phyloP scores from a whole-genome alignment of 305 asterid species.

The Galium porrigens region DNA sequence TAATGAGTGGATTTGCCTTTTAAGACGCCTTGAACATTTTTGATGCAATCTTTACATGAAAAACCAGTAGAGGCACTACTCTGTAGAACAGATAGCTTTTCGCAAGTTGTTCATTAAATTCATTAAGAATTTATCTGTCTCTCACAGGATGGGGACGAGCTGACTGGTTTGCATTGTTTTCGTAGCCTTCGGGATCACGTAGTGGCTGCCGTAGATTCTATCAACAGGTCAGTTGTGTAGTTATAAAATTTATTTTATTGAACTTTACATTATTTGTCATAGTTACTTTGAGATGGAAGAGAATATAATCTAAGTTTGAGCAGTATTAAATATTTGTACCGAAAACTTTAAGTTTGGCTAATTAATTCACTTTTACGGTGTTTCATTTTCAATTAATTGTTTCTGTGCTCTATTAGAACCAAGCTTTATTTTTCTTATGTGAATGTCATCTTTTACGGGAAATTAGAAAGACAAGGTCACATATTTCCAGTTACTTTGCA shows the following conservation, averaged over 20 bases:
- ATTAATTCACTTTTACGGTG: background rate
- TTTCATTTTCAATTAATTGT: background rate
- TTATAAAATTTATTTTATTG: slow-evolving; percentile 13
- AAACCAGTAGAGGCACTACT: background rate
- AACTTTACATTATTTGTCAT: slow-evolving; percentile 33
- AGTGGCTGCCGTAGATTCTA: slow-evolving; percentile 64
- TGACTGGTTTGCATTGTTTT: slow-evolving; percentile 94
- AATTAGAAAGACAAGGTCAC: background rate
- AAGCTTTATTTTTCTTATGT: background rate
- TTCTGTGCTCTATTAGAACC: background rate
- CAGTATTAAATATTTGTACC: background rate
- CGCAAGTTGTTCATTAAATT: background rate
- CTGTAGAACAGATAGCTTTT: background rate
- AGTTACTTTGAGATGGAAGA: background rate
- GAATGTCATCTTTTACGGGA: background rate
- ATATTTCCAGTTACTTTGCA: background rate
- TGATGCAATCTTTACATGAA: background rate
- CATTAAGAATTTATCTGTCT: background rate
- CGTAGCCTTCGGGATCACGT: slow-evolving; percentile 87
- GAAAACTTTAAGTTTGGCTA: background rate
- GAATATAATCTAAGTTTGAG: background rate
- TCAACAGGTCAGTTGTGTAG: slow-evolving; percentile 63
- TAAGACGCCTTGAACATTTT: background rate
- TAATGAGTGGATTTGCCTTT: background rate
- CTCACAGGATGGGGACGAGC: slow-evolving; percentile 71